Base-by-base conservation (phyloP, 2,329 filamentous ascomycete species). In the Arthrinium phaeospermum region DNA sequence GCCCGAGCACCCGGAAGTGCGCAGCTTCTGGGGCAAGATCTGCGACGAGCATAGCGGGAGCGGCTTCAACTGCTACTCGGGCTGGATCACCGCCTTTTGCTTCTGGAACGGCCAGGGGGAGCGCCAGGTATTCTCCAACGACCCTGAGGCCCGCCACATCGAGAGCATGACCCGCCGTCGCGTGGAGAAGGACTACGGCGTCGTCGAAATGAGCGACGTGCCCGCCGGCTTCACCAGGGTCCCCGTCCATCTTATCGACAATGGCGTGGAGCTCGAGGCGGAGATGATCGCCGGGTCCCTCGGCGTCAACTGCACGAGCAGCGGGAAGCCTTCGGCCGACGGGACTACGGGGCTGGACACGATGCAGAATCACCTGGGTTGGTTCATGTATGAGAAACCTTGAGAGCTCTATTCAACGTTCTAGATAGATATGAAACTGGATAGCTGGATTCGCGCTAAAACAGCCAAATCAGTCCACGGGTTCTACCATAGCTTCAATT, bases 41-140 rank as follows among this genome's bases (percentile, higher is more conserved):
- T 68, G 37, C 41, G 67, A 68, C 8, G 67, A 47, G 34, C 34
- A 46, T n/a, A 14, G 8, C 14, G 75, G 80, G 41, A 77, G 78
- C 70, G 80, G 80, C n/a, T 71, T 73, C 13, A 74, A 75, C 10
- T 77, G 75, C n/a, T 79, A 79, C 71, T 77, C 77, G n/a, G 80
- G 81, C 1, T 82, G 80, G 80, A 75, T 81, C 64, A 80, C 77
- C 3, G 78, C 78, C 13, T 82, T 82, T 72, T 81, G 80, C 73
- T 81, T 79, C 72, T 82, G 80, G 78, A 75, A 78, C 68, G 75
- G 45, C 45, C 16, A 46, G 45, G 45, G 45, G 16, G 16, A 46
- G 16, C 45, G 45, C 16, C 45, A 46, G 45, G 45, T 46, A 1
- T 46, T 22, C 7, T 16, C 45, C 16, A 19, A 19, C 1, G 4